Percentiles rank a stretch among this genome's conserved stretches.
Evolutionary conservation across 2,329 filamentous ascomycete species (phyloP).

Genomic region (Ceratocystis albifundus): DNA sequence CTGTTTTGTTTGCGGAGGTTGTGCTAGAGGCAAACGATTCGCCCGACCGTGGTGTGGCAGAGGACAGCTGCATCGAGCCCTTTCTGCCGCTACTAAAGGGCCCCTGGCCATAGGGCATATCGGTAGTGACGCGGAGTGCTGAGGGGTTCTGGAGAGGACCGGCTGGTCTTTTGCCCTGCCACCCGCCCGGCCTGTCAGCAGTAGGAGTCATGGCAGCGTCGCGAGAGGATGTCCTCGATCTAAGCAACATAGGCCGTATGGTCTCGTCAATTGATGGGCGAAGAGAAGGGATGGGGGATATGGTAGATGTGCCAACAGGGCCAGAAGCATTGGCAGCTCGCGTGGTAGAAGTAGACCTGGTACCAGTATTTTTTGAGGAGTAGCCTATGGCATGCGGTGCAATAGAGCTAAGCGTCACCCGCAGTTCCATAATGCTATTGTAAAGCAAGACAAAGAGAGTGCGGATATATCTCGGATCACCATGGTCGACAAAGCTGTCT

Average conservation of each 20-base stretch:
- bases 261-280: slow-evolving; percentile 34
- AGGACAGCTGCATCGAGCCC: slow-evolving; percentile 40
- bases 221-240: slow-evolving; percentile 29
- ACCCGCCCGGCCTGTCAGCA: slow-evolving; percentile 38
- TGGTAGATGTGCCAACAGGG: slow-evolving; percentile 11
- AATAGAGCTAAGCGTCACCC: slow-evolving; percentile 39
- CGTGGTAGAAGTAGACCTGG: slow-evolving; percentile 6
- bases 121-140: slow-evolving; percentile 47
- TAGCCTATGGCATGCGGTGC: slow-evolving; percentile 24
- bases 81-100: slow-evolving; percentile 30
- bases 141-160: slow-evolving; percentile 39
- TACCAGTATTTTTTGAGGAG: slow-evolving; percentile 14
- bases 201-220: slow-evolving; percentile 45
- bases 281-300: slow-evolving; percentile 18
- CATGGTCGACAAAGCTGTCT: slow-evolving; percentile 52
- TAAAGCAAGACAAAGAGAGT: slow-evolving; percentile 52
- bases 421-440: slow-evolving; percentile 56
- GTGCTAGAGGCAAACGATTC: slow-evolving; percentile 60
- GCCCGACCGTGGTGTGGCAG: slow-evolving; percentile 66
- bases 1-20: slow-evolving; percentile 38
- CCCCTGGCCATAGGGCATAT: slow-evolving; percentile 41
- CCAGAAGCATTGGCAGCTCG: background rate
- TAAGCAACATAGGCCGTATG: slow-evolving; percentile 32
- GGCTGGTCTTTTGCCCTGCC: slow-evolving; percentile 27
- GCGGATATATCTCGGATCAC: slow-evolving; percentile 55